These are phyloP conservation scores for Solanum dulcamara DNA, from an alignment of 257 asterid species.

Conservation along the genomic window DNA sequence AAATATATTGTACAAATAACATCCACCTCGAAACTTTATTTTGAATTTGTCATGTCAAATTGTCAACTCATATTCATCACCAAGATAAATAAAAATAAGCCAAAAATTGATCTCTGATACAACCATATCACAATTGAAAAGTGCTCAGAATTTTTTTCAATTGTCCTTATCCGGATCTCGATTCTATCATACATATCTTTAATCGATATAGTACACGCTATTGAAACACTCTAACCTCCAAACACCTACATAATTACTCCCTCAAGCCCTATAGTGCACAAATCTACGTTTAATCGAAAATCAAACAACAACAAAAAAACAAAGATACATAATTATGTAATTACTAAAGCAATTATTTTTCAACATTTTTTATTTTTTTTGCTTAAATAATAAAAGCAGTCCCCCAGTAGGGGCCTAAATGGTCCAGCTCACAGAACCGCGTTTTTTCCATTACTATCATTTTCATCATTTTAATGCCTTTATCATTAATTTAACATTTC, in stretches of 20 bases:
- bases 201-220: too few relatives aligned
- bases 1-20: neutral
- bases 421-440: slow-evolving; percentile 21
- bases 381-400: neutral
- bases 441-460: slow-evolving; percentile 6
- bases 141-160: neutral
- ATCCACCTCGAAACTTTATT: fast-evolving
- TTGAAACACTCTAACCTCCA: neutral
- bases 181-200: too few relatives aligned
- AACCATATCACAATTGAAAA: neutral
- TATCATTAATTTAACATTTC: neutral
- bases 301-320: neutral
- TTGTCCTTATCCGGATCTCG: too few relatives aligned
- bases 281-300: neutral
- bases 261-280: fast-evolving
- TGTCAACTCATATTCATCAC: neutral
- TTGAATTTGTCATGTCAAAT: neutral
- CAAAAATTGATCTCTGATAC: neutral
- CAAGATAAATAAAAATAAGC: neutral
- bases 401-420: neutral
- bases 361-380: neutral
- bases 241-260: neutral
- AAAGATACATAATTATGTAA: neutral
- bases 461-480: neutral
- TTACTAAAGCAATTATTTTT: slow-evolving; percentile 1